Base-by-base conservation (phyloP, 495 filamentous ascomycete genomes). In the Astrocystis sublimbata region DNA sequence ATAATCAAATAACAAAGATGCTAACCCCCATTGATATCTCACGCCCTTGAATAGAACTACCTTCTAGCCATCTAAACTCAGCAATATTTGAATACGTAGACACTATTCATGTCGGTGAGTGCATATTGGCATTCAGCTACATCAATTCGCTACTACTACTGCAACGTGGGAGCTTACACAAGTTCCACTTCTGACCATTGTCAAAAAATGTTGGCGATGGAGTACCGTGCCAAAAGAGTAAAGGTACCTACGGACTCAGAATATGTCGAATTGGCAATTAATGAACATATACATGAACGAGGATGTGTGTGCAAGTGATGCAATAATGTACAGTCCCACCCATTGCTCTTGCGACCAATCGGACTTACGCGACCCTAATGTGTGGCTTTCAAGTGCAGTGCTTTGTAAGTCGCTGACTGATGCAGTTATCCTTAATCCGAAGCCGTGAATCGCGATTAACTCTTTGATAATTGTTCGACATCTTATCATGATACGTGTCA, bases 341-440 rank as follows among this genome's bases (percentile, higher is more conserved):
- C 45, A 19, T 17, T 19, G 17, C 17, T 1, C 12, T 23, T 13
- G 4, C 8, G 17, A 6, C 49, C 49, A 52, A 52, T 52, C 28
- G 30, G 30, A 52, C 30, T 35, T 35, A 12, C 15, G 30, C 49
- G 28, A 52, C 17, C 6, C n/a, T 10, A 33, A 13, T 33, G 47
- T 12, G 30, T 23, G 30, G 49, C n/a, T 52, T 9, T 15, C 49
- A 6, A 21, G 17, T 35, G 8, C 26, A 17, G 49, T 35, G 49
- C 49, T 52, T 52, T 33, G 49, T 52, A 52, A 52, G 49, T 7
- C 23, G 49, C 33, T 52, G 49, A 35, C 49, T 35, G 49, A 52
- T 52, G n/a, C 35, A 52, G 49, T 23, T 52, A 30, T n/a, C 5
- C n/a, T 10, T 6, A 28, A 26, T 3, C 33, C 49, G 33, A 35